A percentile compares a stretch with the other conserved stretches of the same genome.
phyloP scores from a whole-genome alignment of 345 rosid genomes.

The Eucalyptus erythrocorys region DNA sequence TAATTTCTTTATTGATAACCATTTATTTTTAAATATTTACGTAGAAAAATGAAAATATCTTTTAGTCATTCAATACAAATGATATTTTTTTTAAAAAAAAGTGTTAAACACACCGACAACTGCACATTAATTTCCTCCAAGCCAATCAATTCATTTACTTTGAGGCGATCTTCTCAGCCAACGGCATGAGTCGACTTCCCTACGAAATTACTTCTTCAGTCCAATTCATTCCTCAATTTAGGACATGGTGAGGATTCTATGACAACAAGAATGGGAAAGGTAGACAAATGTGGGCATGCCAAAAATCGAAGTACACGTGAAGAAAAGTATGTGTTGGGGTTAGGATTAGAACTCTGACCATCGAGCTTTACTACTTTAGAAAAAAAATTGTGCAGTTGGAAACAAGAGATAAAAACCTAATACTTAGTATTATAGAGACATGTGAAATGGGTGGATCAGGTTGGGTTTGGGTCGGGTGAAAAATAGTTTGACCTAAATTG shows the following conservation, averaged over 20 bases:
- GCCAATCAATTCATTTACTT: neutral
- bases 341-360: neutral
- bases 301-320: neutral
- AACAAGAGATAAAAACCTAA: neutral
- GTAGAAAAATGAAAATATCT: neutral
- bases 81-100: too few species aligned
- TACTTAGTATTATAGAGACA: neutral
- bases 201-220: neutral
- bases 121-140: neutral
- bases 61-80: too few species aligned
- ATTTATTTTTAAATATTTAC: too few species aligned
- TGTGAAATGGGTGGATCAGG: neutral
- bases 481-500: too few species aligned
- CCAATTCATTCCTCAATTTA: neutral
- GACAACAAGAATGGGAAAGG: neutral
- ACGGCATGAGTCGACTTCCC: neutral
- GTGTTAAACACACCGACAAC: neutral
- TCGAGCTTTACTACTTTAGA: neutral
- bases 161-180: neutral
- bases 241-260: neutral
- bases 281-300: neutral
- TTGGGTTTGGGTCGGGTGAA: neutral
- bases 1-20: too few species aligned
- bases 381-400: neutral
- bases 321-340: neutral